phyloP scores from a whole-genome alignment of 306 rosid genomes.

The Lathyrus oleraceus region DNA sequence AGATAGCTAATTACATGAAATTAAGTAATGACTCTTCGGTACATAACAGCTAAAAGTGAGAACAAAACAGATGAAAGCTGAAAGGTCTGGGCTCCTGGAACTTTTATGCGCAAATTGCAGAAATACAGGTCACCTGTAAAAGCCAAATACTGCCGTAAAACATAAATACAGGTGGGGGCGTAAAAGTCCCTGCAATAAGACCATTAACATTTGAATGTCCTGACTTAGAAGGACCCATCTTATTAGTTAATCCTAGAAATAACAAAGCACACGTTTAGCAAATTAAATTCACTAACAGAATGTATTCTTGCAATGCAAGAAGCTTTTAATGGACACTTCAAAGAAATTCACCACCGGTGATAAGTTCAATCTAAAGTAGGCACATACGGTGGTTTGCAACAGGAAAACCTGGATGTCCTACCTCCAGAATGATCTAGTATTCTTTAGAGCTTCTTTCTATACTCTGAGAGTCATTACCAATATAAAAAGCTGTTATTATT shows the following conservation, averaged over 20 bases:
- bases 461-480: not conserved
- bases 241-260: not conserved
- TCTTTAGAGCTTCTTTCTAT: not conserved
- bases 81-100: too few relatives aligned
- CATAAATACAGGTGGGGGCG: too few relatives aligned
- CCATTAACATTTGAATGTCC: too few relatives aligned
- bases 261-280: not conserved
- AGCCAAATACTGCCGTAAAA: too few relatives aligned
- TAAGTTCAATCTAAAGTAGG: not conserved
- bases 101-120: too few relatives aligned
- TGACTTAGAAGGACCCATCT: not conserved
- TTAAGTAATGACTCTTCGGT: too few relatives aligned
- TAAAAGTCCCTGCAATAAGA: too few relatives aligned
- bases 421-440: not conserved
- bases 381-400: not conserved
- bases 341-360: not conserved
- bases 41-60: too few relatives aligned
- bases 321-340: not conserved
- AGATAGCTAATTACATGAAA: too few relatives aligned
- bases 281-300: not conserved
- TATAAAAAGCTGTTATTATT: not conserved
- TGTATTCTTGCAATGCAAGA: not conserved
- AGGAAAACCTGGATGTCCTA: not conserved
- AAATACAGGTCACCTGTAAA: too few relatives aligned
- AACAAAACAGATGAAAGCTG: too few relatives aligned